phyloP scores from a whole-genome alignment of 495 filamentous ascomycete genomes.

The Penicillium roqueforti region DNA sequence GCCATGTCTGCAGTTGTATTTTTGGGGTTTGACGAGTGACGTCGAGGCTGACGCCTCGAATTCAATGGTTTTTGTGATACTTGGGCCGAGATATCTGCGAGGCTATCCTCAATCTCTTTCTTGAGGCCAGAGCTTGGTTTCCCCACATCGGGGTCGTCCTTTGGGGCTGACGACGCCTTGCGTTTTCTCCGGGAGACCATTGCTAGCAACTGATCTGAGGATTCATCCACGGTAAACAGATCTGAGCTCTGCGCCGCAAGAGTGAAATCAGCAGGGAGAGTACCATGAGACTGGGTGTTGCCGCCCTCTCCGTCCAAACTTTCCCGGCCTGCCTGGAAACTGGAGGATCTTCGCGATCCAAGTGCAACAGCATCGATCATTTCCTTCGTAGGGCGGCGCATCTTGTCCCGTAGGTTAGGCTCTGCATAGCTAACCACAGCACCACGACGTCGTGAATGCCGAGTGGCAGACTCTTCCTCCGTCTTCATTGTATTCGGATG shows the following conservation, averaged over 20 bases:
- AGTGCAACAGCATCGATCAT: constrained; percentile 67
- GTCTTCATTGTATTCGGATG: constrained; percentile 3
- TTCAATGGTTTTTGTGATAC: constrained; percentile 9
- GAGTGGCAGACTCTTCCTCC: constrained; percentile 32
- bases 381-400: constrained; percentile 75
- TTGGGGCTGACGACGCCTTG: constrained; percentile 27
- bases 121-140: neutral
- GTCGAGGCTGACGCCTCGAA: constrained; percentile 28
- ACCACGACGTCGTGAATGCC: constrained; percentile 61
- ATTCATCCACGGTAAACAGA: neutral
- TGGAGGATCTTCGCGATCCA: constrained; percentile 35
- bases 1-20: constrained; percentile 4
- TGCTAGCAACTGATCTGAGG: constrained; percentile 12
- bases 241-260: constrained; percentile 5
- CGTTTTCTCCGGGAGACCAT: constrained; percentile 31
- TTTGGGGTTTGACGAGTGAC: constrained; percentile 40
- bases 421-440: constrained; percentile 77
- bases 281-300: constrained; percentile 2
- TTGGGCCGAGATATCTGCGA: constrained; percentile 5
- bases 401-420: constrained; percentile 80
- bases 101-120: constrained; percentile 4
- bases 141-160: neutral
- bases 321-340: constrained; percentile 19
- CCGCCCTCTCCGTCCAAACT: constrained; percentile 16
- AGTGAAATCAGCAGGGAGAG: constrained; percentile 7